Evolutionary conservation across 2,329 filamentous ascomycete genomes (phyloP).

Genomic region (Diaporthe citriasiana): DNA sequence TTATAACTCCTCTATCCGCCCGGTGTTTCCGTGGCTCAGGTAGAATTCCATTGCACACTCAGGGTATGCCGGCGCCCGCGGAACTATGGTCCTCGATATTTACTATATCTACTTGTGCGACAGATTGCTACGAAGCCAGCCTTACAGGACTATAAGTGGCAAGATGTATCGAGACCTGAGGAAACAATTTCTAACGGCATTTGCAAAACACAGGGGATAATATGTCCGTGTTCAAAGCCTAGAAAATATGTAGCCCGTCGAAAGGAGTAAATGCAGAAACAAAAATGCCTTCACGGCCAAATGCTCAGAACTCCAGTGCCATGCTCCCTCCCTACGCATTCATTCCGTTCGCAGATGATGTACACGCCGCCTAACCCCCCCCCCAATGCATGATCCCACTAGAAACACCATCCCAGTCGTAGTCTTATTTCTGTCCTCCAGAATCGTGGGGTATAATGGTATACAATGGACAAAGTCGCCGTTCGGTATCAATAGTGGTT

Average conservation of each 20-base stretch:
- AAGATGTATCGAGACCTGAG: not conserved
- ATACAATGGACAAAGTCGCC: slow-evolving; percentile 9
- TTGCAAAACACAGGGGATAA: not conserved
- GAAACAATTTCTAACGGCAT: no score
- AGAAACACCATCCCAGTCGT: not conserved
- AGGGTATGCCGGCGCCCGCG: no score
- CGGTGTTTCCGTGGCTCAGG: not conserved
- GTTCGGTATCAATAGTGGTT: slow-evolving; percentile 13
- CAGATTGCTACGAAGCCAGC: not conserved
- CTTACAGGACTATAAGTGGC: not conserved
- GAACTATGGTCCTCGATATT: not conserved
- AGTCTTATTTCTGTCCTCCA: slow-evolving; percentile 2
- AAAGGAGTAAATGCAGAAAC: slow-evolving; percentile 9
- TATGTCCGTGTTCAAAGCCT: not conserved
- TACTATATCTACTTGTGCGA: not conserved
- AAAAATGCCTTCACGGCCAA: not conserved
- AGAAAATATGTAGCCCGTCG: not conserved
- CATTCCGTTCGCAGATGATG: not conserved
- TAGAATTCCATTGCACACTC: not conserved
- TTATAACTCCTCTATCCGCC: not conserved
- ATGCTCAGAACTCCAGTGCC: slow-evolving; percentile 27
- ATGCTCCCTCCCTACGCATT: not conserved
- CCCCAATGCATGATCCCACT: slow-evolving; percentile 4
- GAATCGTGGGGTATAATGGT: slow-evolving; percentile 27
- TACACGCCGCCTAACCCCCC: not conserved